Base-by-base conservation (phyloP, 78 protist species). In the Polysphondylium violaceum region DNA sequence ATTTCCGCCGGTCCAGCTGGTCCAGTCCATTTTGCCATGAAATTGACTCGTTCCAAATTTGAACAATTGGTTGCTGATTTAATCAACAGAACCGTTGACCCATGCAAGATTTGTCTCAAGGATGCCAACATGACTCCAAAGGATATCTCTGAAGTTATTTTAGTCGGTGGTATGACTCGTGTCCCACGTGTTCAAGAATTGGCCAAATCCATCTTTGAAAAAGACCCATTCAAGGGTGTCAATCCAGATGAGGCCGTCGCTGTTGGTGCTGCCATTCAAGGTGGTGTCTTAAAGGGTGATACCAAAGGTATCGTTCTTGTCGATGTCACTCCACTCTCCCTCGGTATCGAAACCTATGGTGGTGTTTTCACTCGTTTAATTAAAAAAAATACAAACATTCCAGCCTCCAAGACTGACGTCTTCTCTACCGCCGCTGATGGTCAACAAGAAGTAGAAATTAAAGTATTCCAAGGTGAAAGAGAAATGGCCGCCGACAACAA, bases 191-290 rank as follows among this genome's bases (percentile, higher is more conserved):
- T 98, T 21, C 93, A 73, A 61, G 95, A 94, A 71, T 59, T 74
- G 3, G 99, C 97, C 67, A 63, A 94, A 85, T 29, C 63, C 56
- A 1, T 98, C 67, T 98, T 97, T 92, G 90, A 94, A 11, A 81
- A 91, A 61, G 95, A 95, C 53, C 99, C 99, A 40, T 93, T 83
- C 97, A 95, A 95, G 95, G 97, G 98, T 17, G 99, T 99, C 76
- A 99, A 99, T 93, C 99, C 99, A 21, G 99, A 99, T 83, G 99
- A 99, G 87, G 99, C 97, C 29, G 99, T 99, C 27, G 99, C 99
- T 3, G 86, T 95, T 43, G 99, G 99, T 31, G 99, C 99, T 36
- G 99, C 99, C 87, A 97, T 99, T 79, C 99, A 98, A 95, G 99
- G 99, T 31, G 99, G 98, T 51, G 96, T 99, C 25, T 88, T 99